Evolutionary conservation across 345 rosid species (phyloP).

Genomic region (Ceriops tagal): DNA sequence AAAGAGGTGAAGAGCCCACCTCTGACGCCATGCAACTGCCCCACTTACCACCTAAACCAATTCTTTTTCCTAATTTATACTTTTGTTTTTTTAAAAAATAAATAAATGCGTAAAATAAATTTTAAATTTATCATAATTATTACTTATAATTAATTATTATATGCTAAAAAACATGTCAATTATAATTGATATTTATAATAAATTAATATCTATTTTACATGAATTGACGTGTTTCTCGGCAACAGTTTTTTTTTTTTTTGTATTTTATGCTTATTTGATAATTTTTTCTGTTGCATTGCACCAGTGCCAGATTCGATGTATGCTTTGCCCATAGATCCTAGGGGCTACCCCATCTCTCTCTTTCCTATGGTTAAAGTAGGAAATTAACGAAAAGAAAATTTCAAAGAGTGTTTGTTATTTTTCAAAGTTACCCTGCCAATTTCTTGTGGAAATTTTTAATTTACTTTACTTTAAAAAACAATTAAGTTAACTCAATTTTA

Average conservation of each 20-base stretch:
- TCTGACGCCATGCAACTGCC: constrained; percentile 16
- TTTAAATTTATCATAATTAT: no score
- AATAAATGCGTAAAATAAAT: no score
- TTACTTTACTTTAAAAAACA: no score
- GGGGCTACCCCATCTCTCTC: constrained; percentile 24
- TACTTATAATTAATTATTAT: no score
- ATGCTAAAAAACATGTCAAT: no score
- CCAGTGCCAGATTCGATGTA: constrained; percentile 13
- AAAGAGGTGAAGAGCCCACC: constrained; percentile 24
- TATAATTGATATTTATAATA: no score
- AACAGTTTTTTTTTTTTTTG: background rate
- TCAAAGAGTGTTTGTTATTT: background rate
- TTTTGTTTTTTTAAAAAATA: no score
- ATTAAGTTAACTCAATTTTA: no score
- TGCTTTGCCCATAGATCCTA: background rate
- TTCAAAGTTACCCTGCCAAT: no score
- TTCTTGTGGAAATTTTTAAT: no score
- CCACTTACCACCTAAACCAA: constrained; percentile 19
- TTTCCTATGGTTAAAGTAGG: constrained; percentile 7
- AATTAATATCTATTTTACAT: no score
- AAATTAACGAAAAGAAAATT: background rate
- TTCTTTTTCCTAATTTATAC: constrained; percentile 8
- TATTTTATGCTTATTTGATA: background rate
- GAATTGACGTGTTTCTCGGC: no score
- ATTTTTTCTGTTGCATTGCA: constrained; percentile 10